Percentiles rank a stretch among this genome's conserved stretches.
Conservation (phyloP, 1,284 basidiomycete species). For the Inonotus hispidus region DNA sequence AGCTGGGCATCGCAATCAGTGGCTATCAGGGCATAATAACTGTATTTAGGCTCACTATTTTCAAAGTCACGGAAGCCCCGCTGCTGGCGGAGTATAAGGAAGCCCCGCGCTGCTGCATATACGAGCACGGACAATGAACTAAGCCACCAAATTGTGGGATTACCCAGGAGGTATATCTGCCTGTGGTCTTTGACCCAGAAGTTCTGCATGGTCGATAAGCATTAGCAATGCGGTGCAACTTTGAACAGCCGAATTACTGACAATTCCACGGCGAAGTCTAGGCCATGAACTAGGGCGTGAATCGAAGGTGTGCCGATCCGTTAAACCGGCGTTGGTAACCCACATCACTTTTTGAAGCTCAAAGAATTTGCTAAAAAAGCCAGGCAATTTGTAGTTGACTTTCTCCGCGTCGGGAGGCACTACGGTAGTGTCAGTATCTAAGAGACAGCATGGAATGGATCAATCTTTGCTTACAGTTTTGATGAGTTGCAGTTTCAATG, state of each 20-base stretch:
- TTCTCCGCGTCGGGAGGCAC: slow-evolving; percentile 68
- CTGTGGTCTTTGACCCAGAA: slow-evolving; percentile 98
- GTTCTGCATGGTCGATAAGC: slow-evolving; percentile 47
- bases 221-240: slow-evolving; percentile 1
- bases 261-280: slow-evolving; percentile 84
- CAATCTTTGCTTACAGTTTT: slow-evolving; percentile 52
- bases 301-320: slow-evolving; percentile 92
- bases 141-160: slow-evolving; percentile 90
- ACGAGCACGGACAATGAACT: slow-evolving; percentile 66
- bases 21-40: not conserved
- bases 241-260: slow-evolving; percentile 37
- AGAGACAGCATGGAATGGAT: not conserved
- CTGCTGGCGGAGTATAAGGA: slow-evolving; percentile 86
- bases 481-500: slow-evolving; percentile 83
- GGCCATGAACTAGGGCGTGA: slow-evolving; percentile 92
- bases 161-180: slow-evolving; percentile 94
- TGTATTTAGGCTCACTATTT: slow-evolving; percentile 57
- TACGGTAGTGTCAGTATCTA: slow-evolving; percentile 29
- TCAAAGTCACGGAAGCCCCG: slow-evolving; percentile 90
- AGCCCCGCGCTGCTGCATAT: slow-evolving; percentile 65
- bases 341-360: slow-evolving; percentile 97
- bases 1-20: slow-evolving; percentile 40
- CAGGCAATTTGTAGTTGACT: slow-evolving; percentile 85
- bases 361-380: slow-evolving; percentile 86
- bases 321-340: slow-evolving; percentile 94